A percentile compares a stretch with the other conserved stretches of the same genome.
These are phyloP conservation scores for Russula lepida DNA, from an alignment of 768 basidiomycete genomes.

Conservation along the genomic window DNA sequence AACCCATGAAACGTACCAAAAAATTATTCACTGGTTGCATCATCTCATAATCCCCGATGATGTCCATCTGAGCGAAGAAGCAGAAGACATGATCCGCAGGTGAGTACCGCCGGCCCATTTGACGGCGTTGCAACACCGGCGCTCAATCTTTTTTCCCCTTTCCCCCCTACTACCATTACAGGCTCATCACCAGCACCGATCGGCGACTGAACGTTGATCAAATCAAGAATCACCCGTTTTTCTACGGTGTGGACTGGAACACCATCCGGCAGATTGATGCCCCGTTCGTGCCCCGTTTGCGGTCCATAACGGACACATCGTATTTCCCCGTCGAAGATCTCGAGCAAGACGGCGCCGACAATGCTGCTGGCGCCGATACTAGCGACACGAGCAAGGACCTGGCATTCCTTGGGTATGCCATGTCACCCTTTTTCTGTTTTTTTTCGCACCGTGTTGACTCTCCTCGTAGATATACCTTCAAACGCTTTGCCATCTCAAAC, in stretches of 20 bases:
- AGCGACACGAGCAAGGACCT: constrained; percentile 44
- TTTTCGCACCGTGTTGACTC: neutral
- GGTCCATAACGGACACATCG: constrained; percentile 93
- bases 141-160: neutral
- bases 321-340: constrained; percentile 96
- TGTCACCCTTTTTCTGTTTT: neutral
- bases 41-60: constrained; percentile 90
- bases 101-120: constrained; percentile 29
- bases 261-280: constrained; percentile 82
- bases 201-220: constrained; percentile 72
- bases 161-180: constrained; percentile 23
- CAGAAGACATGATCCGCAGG: constrained; percentile 83
- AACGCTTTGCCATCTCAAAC: constrained; percentile 61
- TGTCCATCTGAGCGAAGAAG: constrained; percentile 83
- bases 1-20: constrained; percentile 95
- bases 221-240: constrained; percentile 88
- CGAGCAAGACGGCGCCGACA: constrained; percentile 54
- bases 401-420: constrained; percentile 47
- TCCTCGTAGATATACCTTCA: constrained; percentile 66
- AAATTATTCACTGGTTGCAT: constrained; percentile 91
- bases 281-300: constrained; percentile 92
- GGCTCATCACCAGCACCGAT: constrained; percentile 80
- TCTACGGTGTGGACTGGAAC: constrained; percentile 93
- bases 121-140: neutral
- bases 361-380: constrained; percentile 33